Base-by-base conservation (phyloP, 1,284 basidiomycete genomes). In the Trametes versicolor region DNA sequence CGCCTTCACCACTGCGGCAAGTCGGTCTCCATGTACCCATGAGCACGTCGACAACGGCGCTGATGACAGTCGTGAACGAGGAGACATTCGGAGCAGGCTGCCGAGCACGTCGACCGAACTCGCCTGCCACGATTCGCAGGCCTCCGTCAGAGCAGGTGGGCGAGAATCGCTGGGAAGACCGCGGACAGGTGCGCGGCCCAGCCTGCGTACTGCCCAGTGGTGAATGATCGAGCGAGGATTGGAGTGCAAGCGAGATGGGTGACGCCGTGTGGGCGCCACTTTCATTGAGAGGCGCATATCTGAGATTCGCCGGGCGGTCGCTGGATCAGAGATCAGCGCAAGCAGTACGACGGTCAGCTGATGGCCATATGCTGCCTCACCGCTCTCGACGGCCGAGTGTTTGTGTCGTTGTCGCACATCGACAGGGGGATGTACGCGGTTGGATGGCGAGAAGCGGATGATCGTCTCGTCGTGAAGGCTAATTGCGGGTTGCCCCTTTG, bases 1-100 rank as follows among this genome's bases (percentile, higher is more conserved):
- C 37, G 39, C 39, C 57, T 43, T 57, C 62, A 47, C 58, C 32
- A 65, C 65, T 70, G 64, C 60, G 68, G 59, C 45, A 60, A 67
- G 55, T 58, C 65, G 55, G 68, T 70, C 66, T 65, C 68, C 68
- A 67, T 57, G 68, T 62, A 64, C 63, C 65, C 58, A 60, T 58
- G 62, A 61, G 56, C 55, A 47, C 54, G 60, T 68, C 64, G 64
- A 70, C 64, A 65, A 68, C 69, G 60, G 62, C 25, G 51, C 51
- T 68, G 69, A 70, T 68, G 69, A 66, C 65, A 68, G 71, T 72
- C 70, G 70, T 67, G 66, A 72, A 66, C 67, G 67, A 53, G 49
- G 56, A 56, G 61, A 70, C 59, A 50, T 25, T 58, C 60, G 56
- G 61, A 60, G 63, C 48, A 62, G 45, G 49, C 59, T 59, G 62